Base-by-base conservation (phyloP, 1,284 basidiomycete genomes). In the Austroboletus novae-zelandiae region DNA sequence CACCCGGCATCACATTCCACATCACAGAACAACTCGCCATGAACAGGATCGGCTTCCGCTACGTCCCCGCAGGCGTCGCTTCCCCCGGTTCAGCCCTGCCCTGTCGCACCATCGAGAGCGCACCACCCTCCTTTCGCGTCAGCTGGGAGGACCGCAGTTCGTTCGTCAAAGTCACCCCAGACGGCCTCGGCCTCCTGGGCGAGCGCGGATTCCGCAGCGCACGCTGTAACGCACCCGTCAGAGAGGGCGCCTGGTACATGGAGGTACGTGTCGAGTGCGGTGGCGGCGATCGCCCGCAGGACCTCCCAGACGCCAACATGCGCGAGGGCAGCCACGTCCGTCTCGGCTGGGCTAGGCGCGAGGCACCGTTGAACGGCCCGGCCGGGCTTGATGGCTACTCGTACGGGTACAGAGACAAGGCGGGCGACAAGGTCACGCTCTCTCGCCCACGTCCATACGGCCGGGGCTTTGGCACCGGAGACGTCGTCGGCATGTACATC, bases 161-260 rank as follows among this genome's bases (percentile, higher is more conserved):
- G 0, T 88, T 85, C 58, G 71, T 96, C 45, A 86, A 87, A 51
- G 81, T 97, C 52, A 89, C 91, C 0, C 80, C 83, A 42, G 89
- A 96, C 59, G 95, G 90, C 0, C 67, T 89, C 5, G 81, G 86
- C 0, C 72, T 94, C 45, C 77, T 83, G 4, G 90, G 95, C 4
- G 89, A 91, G 66, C 89, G 89, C 42, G 97, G 97, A 2, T 99
- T 93, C 66, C 77, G 97, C 34, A 91, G 91, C 56, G 94, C 88
- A 3, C 80, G 97, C 15, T 87, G 87, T 52, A 98, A 96, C 67
- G 86, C 93, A 1, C 89, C 93, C 1, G 80, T 98, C 13, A 79
- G 94, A 15, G 83, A 95, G 61, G 97, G 97, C 2, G 81, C 81
- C 15, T 99, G 94, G 94, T 99, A 96, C 69, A 85, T 94, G 75